These are phyloP conservation scores for Cladosporium sp. DNA, from an alignment of 2,329 filamentous ascomycete species.

Conservation along the genomic window DNA sequence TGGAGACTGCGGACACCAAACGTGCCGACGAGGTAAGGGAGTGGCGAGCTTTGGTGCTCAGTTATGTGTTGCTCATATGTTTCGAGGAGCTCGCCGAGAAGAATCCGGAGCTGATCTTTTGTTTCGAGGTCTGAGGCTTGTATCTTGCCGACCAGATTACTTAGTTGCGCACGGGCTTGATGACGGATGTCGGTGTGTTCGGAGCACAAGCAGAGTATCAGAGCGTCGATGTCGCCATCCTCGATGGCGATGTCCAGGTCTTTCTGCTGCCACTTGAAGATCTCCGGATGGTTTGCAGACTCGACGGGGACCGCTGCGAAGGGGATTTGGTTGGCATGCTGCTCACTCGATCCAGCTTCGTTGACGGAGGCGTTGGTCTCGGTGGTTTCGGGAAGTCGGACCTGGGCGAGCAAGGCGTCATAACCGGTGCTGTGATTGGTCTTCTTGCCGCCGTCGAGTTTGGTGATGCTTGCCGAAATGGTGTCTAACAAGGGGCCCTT, in stretches of 20 bases:
- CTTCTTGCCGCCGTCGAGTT: neutral
- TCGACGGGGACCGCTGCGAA: slow-evolving; percentile 37
- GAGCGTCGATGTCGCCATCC: slow-evolving; percentile 62
- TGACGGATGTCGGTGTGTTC: slow-evolving; percentile 67
- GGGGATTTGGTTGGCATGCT: neutral
- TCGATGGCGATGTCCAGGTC: slow-evolving; percentile 73
- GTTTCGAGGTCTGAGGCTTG: slow-evolving; percentile 64
- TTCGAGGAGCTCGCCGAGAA: slow-evolving; percentile 74
- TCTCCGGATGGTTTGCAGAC: slow-evolving; percentile 38
- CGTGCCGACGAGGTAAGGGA: slow-evolving; percentile 68
- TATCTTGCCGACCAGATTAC: slow-evolving; percentile 53
- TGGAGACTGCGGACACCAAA: slow-evolving; percentile 66
- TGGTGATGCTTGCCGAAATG: neutral
- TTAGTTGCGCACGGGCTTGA: slow-evolving; percentile 65
- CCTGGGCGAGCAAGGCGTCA: neutral
- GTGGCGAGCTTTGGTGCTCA: slow-evolving; percentile 48
- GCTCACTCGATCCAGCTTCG: neutral
- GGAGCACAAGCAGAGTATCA: slow-evolving; percentile 72
- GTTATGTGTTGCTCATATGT: slow-evolving; percentile 48
- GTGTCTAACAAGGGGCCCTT: neutral
- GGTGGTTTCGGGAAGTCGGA: neutral
- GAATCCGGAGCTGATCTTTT: slow-evolving; percentile 69
- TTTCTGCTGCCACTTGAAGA: slow-evolving; percentile 65
- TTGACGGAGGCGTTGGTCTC: neutral
- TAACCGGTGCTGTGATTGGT: neutral